Conservation (phyloP, 768 basidiomycete genomes). For the Kwoniella europaea region DNA sequence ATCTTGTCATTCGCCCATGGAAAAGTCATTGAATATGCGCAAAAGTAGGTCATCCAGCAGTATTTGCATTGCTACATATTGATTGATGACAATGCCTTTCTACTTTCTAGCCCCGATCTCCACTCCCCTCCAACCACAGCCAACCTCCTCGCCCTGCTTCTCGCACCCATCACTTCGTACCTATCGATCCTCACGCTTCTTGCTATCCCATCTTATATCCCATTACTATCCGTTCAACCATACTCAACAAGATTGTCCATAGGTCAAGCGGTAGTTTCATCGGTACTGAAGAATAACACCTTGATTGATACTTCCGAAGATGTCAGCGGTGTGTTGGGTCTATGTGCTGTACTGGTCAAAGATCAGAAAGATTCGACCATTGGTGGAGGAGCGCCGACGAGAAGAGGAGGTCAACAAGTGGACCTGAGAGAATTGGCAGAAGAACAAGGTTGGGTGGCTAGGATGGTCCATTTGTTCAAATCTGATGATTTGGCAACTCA, state of each 20-base stretch:
- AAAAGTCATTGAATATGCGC: slow-evolving; percentile 81
- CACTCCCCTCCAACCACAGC: slow-evolving; percentile 83
- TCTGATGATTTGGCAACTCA: slow-evolving; percentile 85
- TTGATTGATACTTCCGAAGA: slow-evolving; percentile 91
- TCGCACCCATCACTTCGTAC: slow-evolving; percentile 95
- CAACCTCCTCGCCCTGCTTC: slow-evolving; percentile 87
- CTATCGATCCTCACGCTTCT: slow-evolving; percentile 96
- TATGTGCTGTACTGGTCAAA: slow-evolving; percentile 89
- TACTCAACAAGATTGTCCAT: slow-evolving; percentile 89
- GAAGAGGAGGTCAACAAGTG: slow-evolving; percentile 56
- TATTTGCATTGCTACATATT: not conserved
- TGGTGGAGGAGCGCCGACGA: slow-evolving; percentile 61
- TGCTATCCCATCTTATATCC: slow-evolving; percentile 85
- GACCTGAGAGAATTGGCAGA: slow-evolving; percentile 93
- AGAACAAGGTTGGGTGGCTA: slow-evolving; percentile 97
- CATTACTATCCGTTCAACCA: slow-evolving; percentile 80
- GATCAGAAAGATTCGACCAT: slow-evolving; percentile 67
- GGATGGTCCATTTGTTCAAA: slow-evolving; percentile 95
- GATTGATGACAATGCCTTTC: slow-evolving; percentile 2
- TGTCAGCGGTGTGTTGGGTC: slow-evolving; percentile 86
- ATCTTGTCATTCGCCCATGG: slow-evolving; percentile 84
- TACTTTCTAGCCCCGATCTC: slow-evolving; percentile 73
- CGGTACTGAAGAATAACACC: slow-evolving; percentile 95
- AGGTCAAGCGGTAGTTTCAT: slow-evolving; percentile 91
- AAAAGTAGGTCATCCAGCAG: slow-evolving; percentile 65